Evolutionary conservation across 805 yeast species (phyloP).

Genomic region (Suhomyces sp.): DNA sequence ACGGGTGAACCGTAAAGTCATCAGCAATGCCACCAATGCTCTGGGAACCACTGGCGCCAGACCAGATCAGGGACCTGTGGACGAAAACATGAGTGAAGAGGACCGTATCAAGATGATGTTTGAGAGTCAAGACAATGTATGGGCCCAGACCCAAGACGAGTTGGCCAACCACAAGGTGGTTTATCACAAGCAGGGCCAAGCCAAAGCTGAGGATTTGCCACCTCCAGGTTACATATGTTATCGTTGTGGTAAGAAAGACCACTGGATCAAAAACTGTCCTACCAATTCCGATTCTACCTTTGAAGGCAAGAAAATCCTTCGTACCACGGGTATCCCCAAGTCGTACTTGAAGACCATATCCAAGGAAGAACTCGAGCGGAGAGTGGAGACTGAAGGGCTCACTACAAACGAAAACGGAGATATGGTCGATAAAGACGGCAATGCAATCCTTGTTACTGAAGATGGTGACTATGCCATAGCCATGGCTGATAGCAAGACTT

Average conservation of each 20-base stretch:
- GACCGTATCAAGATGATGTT: constrained; percentile 89
- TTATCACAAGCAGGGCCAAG: constrained; percentile 44
- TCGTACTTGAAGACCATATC: constrained; percentile 84
- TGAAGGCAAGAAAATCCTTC: constrained; percentile 85
- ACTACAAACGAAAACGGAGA: constrained; percentile 42
- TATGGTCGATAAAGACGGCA: constrained; percentile 43
- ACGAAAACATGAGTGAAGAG: constrained; percentile 64
- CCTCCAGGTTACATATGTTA: constrained; percentile 97
- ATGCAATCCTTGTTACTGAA: constrained; percentile 80
- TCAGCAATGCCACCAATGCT: constrained; percentile 20
- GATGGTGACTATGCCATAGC: constrained; percentile 95
- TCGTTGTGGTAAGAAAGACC: constrained; percentile 91
- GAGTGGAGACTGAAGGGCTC: constrained; percentile 36
- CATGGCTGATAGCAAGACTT: constrained; percentile 88
- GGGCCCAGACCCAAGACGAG: constrained; percentile 92
- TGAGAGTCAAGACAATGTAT: constrained; percentile 86
- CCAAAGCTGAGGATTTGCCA: constrained; percentile 64
- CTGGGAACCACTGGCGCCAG: constrained; percentile 13
- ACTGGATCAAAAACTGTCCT: constrained; percentile 96
- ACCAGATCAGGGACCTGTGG: constrained; percentile 20
- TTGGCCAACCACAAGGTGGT: constrained; percentile 85
- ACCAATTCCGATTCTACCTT: constrained; percentile 88
- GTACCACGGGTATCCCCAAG: constrained; percentile 97
- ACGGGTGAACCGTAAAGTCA: constrained; percentile 40
- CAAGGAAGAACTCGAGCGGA: constrained; percentile 63